A percentile compares a stretch with the other conserved stretches of the same genome.
Evolutionary conservation across 495 filamentous ascomycete species (phyloP).

Genomic region (Trypethelium eluteriae): DNA sequence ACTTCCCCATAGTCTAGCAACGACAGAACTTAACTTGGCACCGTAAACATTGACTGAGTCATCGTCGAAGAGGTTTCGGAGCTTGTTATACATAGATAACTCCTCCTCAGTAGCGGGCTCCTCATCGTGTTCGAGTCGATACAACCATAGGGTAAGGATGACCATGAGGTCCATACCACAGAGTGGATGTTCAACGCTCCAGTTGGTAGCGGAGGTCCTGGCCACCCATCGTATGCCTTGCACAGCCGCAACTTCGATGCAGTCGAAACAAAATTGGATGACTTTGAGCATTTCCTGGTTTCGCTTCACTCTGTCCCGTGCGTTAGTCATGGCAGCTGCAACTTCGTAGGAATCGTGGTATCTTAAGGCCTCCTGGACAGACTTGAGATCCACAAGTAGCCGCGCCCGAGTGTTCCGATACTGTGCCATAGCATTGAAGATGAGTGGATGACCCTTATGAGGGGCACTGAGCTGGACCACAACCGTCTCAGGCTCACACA

Average conservation of each 20-base stretch:
- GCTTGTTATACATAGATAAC: slow-evolving; percentile 87
- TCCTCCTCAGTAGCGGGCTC: slow-evolving; percentile 90
- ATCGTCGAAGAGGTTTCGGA: slow-evolving; percentile 87
- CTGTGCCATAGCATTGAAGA: slow-evolving; percentile 98
- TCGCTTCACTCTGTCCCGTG: slow-evolving; percentile 84
- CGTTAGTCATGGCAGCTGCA: slow-evolving; percentile 89
- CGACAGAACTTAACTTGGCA: slow-evolving; percentile 78
- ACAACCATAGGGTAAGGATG: slow-evolving; percentile 96
- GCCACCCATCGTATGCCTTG: slow-evolving; percentile 98
- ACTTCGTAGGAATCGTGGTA: slow-evolving; percentile 98
- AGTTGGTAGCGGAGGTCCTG: slow-evolving; percentile 91
- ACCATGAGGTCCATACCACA: slow-evolving; percentile 98
- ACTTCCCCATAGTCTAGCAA: slow-evolving; percentile 91
- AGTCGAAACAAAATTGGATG: slow-evolving; percentile 95
- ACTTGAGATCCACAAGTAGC: slow-evolving; percentile 89
- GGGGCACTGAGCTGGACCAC: slow-evolving; percentile 87
- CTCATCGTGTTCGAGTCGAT: slow-evolving; percentile 97
- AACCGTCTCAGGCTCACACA: slow-evolving; percentile 88
- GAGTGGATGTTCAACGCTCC: slow-evolving; percentile 97
- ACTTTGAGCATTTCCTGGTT: slow-evolving; percentile 98
- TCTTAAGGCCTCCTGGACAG: slow-evolving; percentile 89
- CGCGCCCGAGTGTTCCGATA: slow-evolving; percentile 90
- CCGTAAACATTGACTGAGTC: slow-evolving; percentile 71
- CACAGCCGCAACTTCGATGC: slow-evolving; percentile 89
- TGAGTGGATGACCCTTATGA: slow-evolving; percentile 93